Conservation (phyloP, 1,284 basidiomycete species). For the Ceratobasidium sp. region DNA sequence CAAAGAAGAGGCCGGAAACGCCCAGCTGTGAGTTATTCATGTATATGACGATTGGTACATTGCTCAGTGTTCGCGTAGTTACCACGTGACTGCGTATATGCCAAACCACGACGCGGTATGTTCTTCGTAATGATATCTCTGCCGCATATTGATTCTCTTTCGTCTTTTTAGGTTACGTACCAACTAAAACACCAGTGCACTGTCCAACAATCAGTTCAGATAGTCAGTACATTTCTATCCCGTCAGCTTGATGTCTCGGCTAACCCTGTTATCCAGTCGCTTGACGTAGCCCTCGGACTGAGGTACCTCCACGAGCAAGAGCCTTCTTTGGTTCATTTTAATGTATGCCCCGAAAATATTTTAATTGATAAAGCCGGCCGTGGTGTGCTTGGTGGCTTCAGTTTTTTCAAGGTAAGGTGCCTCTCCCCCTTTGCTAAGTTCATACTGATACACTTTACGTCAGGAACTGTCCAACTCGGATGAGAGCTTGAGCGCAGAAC, state of each 20-base stretch:
- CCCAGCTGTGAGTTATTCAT: conserved; percentile 8
- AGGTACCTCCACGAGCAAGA: conserved; percentile 16
- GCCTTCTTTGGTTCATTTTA: conserved; percentile 9
- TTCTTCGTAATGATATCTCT: background rate
- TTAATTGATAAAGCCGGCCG: conserved; percentile 1
- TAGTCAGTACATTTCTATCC: background rate
- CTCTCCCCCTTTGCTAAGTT: background rate
- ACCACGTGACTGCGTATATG: conserved; percentile 7
- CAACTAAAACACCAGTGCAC: background rate
- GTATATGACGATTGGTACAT: no score
- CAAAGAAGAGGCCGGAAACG: background rate
- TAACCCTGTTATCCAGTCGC: background rate
- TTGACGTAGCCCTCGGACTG: conserved; percentile 13
- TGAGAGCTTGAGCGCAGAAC: background rate
- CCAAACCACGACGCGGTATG: conserved; percentile 27
- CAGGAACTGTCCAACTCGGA: no score
- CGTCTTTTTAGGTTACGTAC: conserved; percentile 16
- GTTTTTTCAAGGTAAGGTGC: conserved; percentile 13
- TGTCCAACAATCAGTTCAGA: background rate
- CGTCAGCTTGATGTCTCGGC: background rate
- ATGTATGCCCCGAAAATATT: conserved; percentile 8
- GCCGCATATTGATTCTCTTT: no score
- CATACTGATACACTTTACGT: no score
- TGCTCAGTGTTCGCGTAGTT: background rate
- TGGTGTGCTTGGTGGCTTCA: conserved; percentile 10